Base-by-base conservation (phyloP, 1,284 basidiomycete species). In the Microbotryum saponariae region DNA sequence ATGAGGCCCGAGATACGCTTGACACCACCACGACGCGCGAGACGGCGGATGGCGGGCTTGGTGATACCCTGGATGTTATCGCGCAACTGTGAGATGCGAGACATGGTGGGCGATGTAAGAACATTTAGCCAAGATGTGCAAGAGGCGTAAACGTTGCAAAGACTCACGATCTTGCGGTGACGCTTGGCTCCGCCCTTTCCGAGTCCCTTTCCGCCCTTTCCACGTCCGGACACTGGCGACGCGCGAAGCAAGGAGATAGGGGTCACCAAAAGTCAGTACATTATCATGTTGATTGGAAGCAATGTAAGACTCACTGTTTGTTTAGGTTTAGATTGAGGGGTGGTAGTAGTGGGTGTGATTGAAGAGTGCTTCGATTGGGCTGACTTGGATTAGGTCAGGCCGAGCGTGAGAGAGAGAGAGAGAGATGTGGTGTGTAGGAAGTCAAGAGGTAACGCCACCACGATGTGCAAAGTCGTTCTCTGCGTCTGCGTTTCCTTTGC, bases 1-100 rank as follows among this genome's bases (percentile, higher is more conserved):
- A 92, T 90, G 70, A 90, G 82, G 75, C 88, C 88, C 59, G 89
- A 90, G 77, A 91, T 90, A 87, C 88, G 88, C 82, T 92, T 91
- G 75, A 91, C 89, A 86, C 89, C 89, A 75, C 91, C 91, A 82
- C 90, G 87, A 77, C 91, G 89, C 51, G 91, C 91, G 67, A 94
- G 87, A 81, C 90, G 88, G 73, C 91, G 88, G 77, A 93, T 91
- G 71, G 89, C 89, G 71, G 88, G 88, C 81, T 91, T 91, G 73
- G 88, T 91, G 75, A 91, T 88, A 20, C 83, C 85, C 78, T 87
- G 86, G 75, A 88, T 89, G 82, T 88, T 89, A 79, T 89, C 87
- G 73, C 73, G 68, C 67, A 68, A 60, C 72, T 72, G 65, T 61
- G 51, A 27, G 6, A 25, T n/a, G 42, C 25, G 37, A 14, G 12